A percentile compares a stretch with the other conserved stretches of the same genome.
These are phyloP conservation scores for Lepidium africanum DNA, from an alignment of 345 rosid genomes.

Conservation along the genomic window DNA sequence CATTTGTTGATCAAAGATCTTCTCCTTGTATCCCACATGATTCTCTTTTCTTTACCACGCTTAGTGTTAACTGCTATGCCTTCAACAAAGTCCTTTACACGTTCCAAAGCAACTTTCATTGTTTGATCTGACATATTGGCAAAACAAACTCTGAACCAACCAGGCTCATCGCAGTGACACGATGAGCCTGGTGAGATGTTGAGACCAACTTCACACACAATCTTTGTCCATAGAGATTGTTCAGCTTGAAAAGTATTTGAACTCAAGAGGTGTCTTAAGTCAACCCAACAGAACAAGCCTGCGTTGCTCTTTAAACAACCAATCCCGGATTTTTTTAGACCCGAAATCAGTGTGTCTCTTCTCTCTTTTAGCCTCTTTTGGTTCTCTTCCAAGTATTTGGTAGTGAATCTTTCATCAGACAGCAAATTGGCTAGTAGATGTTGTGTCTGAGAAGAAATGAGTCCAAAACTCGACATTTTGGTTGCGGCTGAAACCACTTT, in stretches of 20 bases:
- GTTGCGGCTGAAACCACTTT: slow-evolving; percentile 59
- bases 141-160: slow-evolving; percentile 84
- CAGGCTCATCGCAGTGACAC: slow-evolving; percentile 81
- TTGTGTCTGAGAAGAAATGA: slow-evolving; percentile 84
- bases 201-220: slow-evolving; percentile 53
- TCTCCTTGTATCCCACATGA: slow-evolving; percentile 30
- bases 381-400: slow-evolving; percentile 48
- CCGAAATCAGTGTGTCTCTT: slow-evolving; percentile 42
- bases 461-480: slow-evolving; percentile 91
- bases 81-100: slow-evolving; percentile 34
- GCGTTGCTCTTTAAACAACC: slow-evolving; percentile 61
- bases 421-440: slow-evolving; percentile 49
- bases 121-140: slow-evolving; percentile 55
- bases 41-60: slow-evolving; percentile 13
- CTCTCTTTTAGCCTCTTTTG: slow-evolving; percentile 48
- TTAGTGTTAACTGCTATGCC: neutral
- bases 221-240: slow-evolving; percentile 54
- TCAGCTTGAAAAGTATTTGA: slow-evolving; percentile 62
- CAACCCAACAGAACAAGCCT: slow-evolving; percentile 87
- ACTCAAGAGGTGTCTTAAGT: slow-evolving; percentile 53
- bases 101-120: slow-evolving; percentile 40
- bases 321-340: slow-evolving; percentile 49
- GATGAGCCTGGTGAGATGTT: slow-evolving; percentile 83
- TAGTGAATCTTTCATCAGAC: slow-evolving; percentile 52
- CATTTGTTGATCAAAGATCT: slow-evolving; percentile 30